phyloP scores from a whole-genome alignment of 164 flowering plant species.

The Houttuynia cordata region DNA sequence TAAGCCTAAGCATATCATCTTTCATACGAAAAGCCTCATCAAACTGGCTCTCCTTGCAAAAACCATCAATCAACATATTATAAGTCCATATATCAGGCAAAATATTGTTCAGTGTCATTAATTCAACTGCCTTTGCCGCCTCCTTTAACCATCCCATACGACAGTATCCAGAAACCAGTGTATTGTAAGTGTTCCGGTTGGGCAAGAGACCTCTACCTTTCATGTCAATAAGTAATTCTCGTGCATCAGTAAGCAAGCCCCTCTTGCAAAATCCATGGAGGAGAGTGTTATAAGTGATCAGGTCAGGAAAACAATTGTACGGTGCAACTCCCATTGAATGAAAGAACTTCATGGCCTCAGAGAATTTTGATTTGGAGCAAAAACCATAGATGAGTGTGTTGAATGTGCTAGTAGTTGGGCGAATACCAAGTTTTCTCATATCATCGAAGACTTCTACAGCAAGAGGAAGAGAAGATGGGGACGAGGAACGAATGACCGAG shows the following conservation, averaged over 20 bases:
- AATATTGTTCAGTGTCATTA: constrained; percentile 43
- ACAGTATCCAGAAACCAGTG: constrained; percentile 67
- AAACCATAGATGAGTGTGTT: constrained; percentile 61
- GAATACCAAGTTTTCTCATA: constrained; percentile 31
- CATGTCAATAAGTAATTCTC: constrained; percentile 61
- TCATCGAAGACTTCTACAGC: constrained; percentile 34
- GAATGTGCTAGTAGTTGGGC: constrained; percentile 30
- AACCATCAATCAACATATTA: constrained; percentile 60
- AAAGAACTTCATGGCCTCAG: constrained; percentile 39
- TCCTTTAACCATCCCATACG: constrained; percentile 61
- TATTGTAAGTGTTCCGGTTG: constrained; percentile 50
- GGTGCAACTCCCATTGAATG: constrained; percentile 26
- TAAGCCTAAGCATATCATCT: constrained; percentile 67
- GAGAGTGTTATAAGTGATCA: constrained; percentile 55
- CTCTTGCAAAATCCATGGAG: constrained; percentile 52
- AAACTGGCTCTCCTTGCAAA: constrained; percentile 47
- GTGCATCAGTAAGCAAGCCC: constrained; percentile 47
- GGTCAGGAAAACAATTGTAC: constrained; percentile 41
- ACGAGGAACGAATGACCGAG: constrained; percentile 41
- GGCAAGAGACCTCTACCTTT: constrained; percentile 48
- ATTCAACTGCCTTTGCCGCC: constrained; percentile 46
- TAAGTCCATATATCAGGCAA: constrained; percentile 71
- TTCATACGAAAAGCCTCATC: too few species aligned
- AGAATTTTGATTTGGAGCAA: constrained; percentile 41
- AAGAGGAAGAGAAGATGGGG: constrained; percentile 23